Evolutionary conservation across 495 filamentous ascomycete species (phyloP), one percentile per base, ranked within the genome.

Genomic region (Lepidopterella palustris): DNA sequence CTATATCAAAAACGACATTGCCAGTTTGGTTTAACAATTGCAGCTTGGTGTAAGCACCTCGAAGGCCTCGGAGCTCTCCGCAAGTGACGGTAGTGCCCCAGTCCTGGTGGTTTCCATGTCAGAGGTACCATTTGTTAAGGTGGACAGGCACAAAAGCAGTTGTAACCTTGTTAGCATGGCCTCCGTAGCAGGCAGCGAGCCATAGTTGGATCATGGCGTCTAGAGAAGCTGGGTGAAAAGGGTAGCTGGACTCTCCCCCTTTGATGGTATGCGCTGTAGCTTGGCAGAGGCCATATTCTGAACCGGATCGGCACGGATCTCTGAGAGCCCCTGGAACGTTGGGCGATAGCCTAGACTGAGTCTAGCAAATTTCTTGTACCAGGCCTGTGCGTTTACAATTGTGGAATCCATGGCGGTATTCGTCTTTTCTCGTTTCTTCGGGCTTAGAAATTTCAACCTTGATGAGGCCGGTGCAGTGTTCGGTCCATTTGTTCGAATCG

Each of bases 221-320:
- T 0, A 73, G 54, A 15, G 69, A 32, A 3, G 71, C 57, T 1
- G 71, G 71, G 52, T 73, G 71, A 1, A 72, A 48, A 5, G 47
- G 29, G 31, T 72, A 66, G 8, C 27, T 29, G 9, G 65, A 61
- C 45, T 67, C 66, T 10, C 23, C 50, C n/a, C 27, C 61, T 45
- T 42, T 63, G 31, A 59, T 28, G 42, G 35, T 50, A 11, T 35
- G 42, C 4, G 63, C 60, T 8, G 26, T 42, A 54, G 45, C 11
- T 52, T 67, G 42, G 60, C 64, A 9, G 21, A 55, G 15, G 45
- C 65, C 10, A 28, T 18, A 11, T 68, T 49, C 40, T 11, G 53
- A 23, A n/a, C 6, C 13, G 48, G 29, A 32, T 58, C 53, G 8
- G 53, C 49, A 4, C 55, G 53, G 32, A 70, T 59, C 1, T 68